A percentile compares a stretch with the other conserved stretches of the same genome.
phyloP scores from a whole-genome alignment of 1,284 basidiomycete genomes.

The Ceratobasidium sp. region DNA sequence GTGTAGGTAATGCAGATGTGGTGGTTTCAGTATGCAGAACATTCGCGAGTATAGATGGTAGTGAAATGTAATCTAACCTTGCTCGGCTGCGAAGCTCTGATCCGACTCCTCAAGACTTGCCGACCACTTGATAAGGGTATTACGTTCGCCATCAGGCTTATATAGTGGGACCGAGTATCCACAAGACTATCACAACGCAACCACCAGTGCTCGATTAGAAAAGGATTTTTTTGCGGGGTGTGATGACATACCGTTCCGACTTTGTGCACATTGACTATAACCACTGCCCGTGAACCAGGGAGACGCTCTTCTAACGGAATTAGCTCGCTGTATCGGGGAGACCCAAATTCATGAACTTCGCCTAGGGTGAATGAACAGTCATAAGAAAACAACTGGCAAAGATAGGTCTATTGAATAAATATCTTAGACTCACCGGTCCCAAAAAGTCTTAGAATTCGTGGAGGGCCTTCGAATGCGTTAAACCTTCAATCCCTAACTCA shows the following conservation, averaged over 20 bases:
- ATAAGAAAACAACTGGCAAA: neutral
- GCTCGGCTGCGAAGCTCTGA: constrained; percentile 43
- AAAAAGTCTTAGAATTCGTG: constrained; percentile 63
- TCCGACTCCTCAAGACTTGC: constrained; percentile 54
- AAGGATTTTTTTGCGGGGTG: constrained; percentile 7
- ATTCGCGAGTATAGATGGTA: constrained; percentile 42
- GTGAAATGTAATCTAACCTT: constrained; percentile 52
- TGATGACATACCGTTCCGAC: constrained; percentile 60
- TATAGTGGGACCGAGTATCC: constrained; percentile 64
- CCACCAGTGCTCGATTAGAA: constrained; percentile 43
- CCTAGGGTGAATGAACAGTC: constrained; percentile 52
- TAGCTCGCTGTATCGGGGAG: constrained; percentile 61
- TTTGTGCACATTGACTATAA: constrained; percentile 63
- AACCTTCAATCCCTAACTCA: constrained; percentile 51
- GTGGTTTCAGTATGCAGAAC: constrained; percentile 44
- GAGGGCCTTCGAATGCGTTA: constrained; percentile 66
- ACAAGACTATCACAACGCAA: constrained; percentile 57
- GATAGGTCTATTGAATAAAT: neutral
- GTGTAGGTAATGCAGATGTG: no score
- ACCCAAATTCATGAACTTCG: constrained; percentile 62
- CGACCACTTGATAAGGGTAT: constrained; percentile 54
- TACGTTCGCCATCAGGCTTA: constrained; percentile 60
- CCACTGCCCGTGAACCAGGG: constrained; percentile 63
- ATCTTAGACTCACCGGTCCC: constrained; percentile 59
- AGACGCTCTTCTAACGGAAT: constrained; percentile 58